A percentile compares a stretch with the other conserved stretches of the same genome.
Conservation (phyloP, 1,139 yeast species). For the Blastobotrys indianensis region DNA sequence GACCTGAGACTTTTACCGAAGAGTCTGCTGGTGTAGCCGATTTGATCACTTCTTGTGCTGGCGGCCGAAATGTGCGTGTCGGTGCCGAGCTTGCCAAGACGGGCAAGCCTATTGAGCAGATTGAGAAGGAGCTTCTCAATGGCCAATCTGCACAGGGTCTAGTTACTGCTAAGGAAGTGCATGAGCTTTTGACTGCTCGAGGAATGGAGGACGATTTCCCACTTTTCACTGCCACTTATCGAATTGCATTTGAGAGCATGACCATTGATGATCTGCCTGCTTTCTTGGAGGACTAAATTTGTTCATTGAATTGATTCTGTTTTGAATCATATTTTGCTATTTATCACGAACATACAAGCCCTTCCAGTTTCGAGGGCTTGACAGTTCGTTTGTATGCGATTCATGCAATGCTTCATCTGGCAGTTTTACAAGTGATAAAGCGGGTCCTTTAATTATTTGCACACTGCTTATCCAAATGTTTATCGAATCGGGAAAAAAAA, state of each 20-base stretch:
- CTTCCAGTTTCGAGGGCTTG: too few species aligned
- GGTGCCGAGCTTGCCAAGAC: conserved; percentile 61
- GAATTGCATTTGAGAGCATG: conserved; percentile 70
- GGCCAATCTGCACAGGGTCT: conserved; percentile 96
- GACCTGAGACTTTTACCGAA: conserved; percentile 74
- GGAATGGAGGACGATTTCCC: conserved; percentile 71
- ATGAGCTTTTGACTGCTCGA: conserved; percentile 64
- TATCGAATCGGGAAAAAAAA: too few species aligned
- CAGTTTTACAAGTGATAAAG: too few species aligned
- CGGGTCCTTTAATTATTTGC: too few species aligned
- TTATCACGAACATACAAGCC: too few species aligned
- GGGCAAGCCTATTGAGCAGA: conserved; percentile 64
- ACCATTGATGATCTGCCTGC: conserved; percentile 31
- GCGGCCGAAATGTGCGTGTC: conserved; percentile 90
- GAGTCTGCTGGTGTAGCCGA: conserved; percentile 97
- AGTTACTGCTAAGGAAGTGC: conserved; percentile 82
- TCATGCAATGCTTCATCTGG: too few species aligned
- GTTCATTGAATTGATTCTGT: too few species aligned
- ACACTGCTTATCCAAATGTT: too few species aligned
- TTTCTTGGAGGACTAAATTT: conserved; percentile 23
- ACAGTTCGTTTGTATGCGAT: too few species aligned
- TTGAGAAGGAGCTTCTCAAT: conserved; percentile 75
- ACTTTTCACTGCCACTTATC: conserved; percentile 77
- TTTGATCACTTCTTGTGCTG: conserved; percentile 90
- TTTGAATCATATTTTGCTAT: neutral